Conservation (phyloP, 345 rosid genomes). For the Cardamine resedifolia region DNA sequence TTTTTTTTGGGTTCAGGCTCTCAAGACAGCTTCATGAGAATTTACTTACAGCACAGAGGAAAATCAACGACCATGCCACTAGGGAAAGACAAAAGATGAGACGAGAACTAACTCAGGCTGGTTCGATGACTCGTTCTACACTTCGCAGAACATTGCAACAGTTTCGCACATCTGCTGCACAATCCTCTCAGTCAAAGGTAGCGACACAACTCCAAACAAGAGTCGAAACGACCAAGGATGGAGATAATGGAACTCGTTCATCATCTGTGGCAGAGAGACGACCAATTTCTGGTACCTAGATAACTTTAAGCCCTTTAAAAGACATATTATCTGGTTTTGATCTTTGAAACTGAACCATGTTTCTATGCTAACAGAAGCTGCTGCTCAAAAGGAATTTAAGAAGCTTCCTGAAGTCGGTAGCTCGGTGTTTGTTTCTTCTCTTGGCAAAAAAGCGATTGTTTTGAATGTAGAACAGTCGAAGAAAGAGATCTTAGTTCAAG, state of each 20-base stretch:
- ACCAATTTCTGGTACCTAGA: constrained; percentile 44
- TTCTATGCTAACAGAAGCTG: constrained; percentile 14
- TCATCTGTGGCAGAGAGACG: constrained; percentile 39
- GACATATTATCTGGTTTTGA: neutral
- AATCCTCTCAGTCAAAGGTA: constrained; percentile 39
- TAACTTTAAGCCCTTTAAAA: constrained; percentile 8
- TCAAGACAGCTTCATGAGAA: constrained; percentile 60
- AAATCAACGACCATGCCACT: constrained; percentile 53
- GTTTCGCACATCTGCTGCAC: constrained; percentile 48
- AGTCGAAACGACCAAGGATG: constrained; percentile 25
- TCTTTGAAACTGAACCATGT: neutral
- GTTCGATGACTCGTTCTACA: constrained; percentile 54
- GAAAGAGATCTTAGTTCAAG: constrained; percentile 78
- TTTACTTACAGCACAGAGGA: constrained; percentile 49
- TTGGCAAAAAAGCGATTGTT: constrained; percentile 68
- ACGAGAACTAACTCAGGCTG: constrained; percentile 60
- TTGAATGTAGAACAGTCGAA: constrained; percentile 63
- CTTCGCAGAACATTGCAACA: constrained; percentile 66
- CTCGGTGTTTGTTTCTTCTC: constrained; percentile 57
- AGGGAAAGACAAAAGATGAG: constrained; percentile 48
- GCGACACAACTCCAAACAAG: constrained; percentile 38
- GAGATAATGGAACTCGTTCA: constrained; percentile 28
- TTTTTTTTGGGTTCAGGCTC: constrained; percentile 46
- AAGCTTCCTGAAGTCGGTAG: constrained; percentile 62
- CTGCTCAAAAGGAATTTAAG: constrained; percentile 38